Evolutionary conservation across 139 green algal species (phyloP).

Genomic region (Volvox reticuliferus): DNA sequence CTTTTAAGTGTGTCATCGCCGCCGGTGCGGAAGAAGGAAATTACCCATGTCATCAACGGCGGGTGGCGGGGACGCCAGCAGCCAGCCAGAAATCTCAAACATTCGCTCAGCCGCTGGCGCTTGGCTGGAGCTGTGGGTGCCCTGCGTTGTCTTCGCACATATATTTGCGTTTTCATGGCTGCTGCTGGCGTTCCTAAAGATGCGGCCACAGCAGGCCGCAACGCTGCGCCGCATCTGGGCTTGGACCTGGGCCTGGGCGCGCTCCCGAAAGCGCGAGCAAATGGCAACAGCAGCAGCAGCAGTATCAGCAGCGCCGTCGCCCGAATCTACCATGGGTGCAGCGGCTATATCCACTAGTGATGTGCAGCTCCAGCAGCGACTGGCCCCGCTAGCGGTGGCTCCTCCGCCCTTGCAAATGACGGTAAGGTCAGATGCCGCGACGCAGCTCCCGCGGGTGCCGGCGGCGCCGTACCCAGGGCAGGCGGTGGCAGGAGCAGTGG

Average conservation of each 20-base stretch:
- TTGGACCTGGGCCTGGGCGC: background rate
- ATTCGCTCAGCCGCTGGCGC: background rate
- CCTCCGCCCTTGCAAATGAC: background rate
- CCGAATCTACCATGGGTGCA: too few relatives aligned
- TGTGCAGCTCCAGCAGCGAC: background rate
- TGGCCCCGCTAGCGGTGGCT: background rate
- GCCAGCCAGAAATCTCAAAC: background rate
- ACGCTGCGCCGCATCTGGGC: background rate
- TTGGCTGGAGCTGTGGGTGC: slow-evolving; percentile 50
- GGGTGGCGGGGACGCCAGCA: background rate
- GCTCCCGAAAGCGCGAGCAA: background rate
- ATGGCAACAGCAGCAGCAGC: background rate
- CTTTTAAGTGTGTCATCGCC: too few relatives aligned
- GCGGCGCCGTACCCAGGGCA: background rate
- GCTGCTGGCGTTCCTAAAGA: slow-evolving; percentile 27
- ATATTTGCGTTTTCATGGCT: slow-evolving; percentile 53
- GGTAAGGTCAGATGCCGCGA: background rate
- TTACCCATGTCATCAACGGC: background rate
- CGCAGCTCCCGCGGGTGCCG: background rate
- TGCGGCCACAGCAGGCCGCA: slow-evolving; percentile 28
- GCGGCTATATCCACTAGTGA: too few relatives aligned
- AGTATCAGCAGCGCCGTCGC: background rate
- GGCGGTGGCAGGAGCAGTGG: background rate
- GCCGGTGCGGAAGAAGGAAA: background rate
- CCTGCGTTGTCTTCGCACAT: slow-evolving; percentile 56